Base-by-base conservation (phyloP, 164 flowering plant species). In the Nymphaea thermarum region DNA sequence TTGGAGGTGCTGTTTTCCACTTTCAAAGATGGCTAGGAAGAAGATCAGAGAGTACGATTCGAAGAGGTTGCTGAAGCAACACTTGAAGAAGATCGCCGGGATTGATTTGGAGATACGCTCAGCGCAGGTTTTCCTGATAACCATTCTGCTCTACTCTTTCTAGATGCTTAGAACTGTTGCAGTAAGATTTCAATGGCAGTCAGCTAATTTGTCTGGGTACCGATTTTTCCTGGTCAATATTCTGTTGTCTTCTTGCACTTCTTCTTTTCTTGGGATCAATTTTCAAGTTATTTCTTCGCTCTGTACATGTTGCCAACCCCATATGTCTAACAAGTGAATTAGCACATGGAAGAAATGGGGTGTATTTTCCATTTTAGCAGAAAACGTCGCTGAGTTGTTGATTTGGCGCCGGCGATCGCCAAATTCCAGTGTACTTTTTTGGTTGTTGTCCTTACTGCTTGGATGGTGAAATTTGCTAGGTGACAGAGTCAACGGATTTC, bases 31-130 rank as follows among this genome's bases (percentile, higher is more conserved):
- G 91, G 91, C 91, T 42, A 70, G 93, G 74, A 88, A 88, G 90
- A 88, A 88, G 86, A 88, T 86, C 77, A 80, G 90, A 75, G 93
- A 88, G 77, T 86, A 86, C 65, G 90, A 88, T 69, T 88, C 93
- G 44, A 88, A 88, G 82, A 73, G 88, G 42, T 80, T 88, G 14
- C 81, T 88, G 70, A 87, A 86, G 78, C 80, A 87, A 76, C 86
- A 87, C 71, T 71, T 86, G 73, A 86, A 84, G 71, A 72, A 85
- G 65, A 78, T 87, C 66, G 78, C 87, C 4, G 77, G 71, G 18
- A 77, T 83, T 70, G 79, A 81, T 42, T 76, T 85, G 53, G 82
- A 78, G 69, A 87, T 84, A 77, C 69, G 70, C 71, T 85, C 88
- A 47, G 87, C 84, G 60, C 89, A 87, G 84, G 92, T 87, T n/a